phyloP scores from a whole-genome alignment of 1,284 basidiomycete genomes.

The Rhodofomes roseus region DNA sequence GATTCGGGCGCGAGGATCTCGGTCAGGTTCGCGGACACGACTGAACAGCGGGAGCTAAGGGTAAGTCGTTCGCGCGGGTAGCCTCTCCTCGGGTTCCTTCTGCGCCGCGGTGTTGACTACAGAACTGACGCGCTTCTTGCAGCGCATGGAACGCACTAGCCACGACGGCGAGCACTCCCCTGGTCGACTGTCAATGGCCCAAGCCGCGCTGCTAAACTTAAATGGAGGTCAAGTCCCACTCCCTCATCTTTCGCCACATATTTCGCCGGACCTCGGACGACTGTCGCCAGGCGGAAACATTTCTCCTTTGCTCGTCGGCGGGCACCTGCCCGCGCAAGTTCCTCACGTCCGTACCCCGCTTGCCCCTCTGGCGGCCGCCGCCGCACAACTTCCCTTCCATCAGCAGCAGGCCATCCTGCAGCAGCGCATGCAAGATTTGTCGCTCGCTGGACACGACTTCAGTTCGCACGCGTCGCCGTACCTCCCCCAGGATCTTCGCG shows the following conservation, averaged over 20 bases:
- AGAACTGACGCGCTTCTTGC: neutral
- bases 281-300: conserved; percentile 7
- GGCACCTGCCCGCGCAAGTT: neutral
- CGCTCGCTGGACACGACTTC: conserved; percentile 6
- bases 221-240: conserved; percentile 50
- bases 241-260: conserved; percentile 5
- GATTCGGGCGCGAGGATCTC: conserved; percentile 69
- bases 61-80: conserved; percentile 29
- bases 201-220: conserved; percentile 69
- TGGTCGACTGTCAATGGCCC: conserved; percentile 66
- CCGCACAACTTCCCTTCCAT: neutral
- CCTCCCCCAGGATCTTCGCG: neutral
- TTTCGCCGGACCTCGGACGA: conserved; percentile 13
- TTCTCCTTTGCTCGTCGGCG: neutral
- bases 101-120: too few relatives aligned
- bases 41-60: conserved; percentile 44
- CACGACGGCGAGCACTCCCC: conserved; percentile 60
- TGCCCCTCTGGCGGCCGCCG: neutral
- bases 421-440: conserved; percentile 3
- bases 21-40: conserved; percentile 70
- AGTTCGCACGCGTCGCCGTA: conserved; percentile 9
- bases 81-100: too few relatives aligned
- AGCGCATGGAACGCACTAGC: conserved; percentile 35
- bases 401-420: conserved; percentile 4
- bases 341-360: neutral